phyloP scores from a whole-genome alignment of 139 green algal species.

The Coelastrella sp. region DNA sequence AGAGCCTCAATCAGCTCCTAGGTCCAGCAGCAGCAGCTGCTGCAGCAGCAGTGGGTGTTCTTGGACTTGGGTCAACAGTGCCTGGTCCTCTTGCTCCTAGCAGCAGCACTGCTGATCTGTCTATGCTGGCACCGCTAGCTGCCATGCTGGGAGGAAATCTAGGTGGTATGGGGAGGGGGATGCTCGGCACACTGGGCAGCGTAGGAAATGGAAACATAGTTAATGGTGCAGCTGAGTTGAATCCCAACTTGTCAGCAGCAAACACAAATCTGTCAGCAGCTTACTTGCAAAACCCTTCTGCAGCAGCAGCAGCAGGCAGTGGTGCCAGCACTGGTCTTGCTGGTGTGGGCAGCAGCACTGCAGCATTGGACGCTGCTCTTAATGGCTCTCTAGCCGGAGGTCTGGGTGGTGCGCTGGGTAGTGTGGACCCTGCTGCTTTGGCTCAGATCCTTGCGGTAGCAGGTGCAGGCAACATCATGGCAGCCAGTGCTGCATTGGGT shows the following conservation, averaged over 20 bases:
- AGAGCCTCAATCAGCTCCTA: conserved; percentile 10
- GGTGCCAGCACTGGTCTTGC: neutral
- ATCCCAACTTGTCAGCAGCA: too few species aligned
- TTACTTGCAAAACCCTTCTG: neutral
- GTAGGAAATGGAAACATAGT: neutral
- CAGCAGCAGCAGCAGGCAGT: neutral
- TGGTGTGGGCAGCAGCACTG: neutral
- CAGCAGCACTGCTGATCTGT: neutral
- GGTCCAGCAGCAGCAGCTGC: conserved; percentile 19
- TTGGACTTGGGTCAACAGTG: too few species aligned
- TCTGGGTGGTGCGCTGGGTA: neutral
- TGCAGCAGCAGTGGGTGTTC: neutral
- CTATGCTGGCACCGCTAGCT: neutral
- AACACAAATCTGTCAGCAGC: too few species aligned
- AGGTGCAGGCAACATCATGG: neutral
- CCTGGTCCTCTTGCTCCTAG: neutral
- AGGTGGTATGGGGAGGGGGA: neutral
- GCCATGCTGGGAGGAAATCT: neutral
- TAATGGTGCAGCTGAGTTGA: neutral
- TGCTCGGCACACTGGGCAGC: neutral
- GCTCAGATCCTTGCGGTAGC: neutral
- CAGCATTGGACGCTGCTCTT: too few species aligned
- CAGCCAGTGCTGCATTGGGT: neutral
- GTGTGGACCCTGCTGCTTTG: neutral
- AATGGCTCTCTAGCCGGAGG: neutral